These are phyloP conservation scores for Serpula lacrymans DNA, from an alignment of 768 basidiomycete species.

Conservation along the genomic window DNA sequence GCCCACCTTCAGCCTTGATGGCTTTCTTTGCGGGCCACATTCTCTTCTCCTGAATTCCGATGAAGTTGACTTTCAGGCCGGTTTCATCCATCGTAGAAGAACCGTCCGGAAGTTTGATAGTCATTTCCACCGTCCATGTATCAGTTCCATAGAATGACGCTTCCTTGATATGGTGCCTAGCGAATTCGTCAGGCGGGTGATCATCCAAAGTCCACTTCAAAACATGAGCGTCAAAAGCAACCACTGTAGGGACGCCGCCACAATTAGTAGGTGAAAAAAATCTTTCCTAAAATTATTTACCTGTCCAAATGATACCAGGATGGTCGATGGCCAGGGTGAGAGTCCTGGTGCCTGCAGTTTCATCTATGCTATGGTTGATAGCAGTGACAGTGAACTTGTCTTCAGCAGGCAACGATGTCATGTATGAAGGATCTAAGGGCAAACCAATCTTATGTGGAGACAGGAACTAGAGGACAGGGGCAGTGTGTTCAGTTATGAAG, in stretches of 20 bases:
- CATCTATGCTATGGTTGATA: slow-evolving; percentile 52
- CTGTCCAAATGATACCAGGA: slow-evolving; percentile 85
- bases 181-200: slow-evolving; percentile 70
- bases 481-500: background rate
- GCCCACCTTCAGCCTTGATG: slow-evolving; percentile 44
- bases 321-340: slow-evolving; percentile 70
- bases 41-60: slow-evolving; percentile 77
- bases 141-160: slow-evolving; percentile 81
- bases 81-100: slow-evolving; percentile 2
- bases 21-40: slow-evolving; percentile 77
- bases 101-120: slow-evolving; percentile 48
- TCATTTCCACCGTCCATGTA: slow-evolving; percentile 69
- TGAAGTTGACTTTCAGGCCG: slow-evolving; percentile 61
- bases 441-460: slow-evolving; percentile 79
- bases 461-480: slow-evolving; percentile 56
- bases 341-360: slow-evolving; percentile 58
- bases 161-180: slow-evolving; percentile 89
- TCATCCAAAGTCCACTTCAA: slow-evolving; percentile 79
- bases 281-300: slow-evolving; percentile 31
- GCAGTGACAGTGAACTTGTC: slow-evolving; percentile 53
- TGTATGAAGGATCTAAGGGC: slow-evolving; percentile 43
- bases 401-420: slow-evolving; percentile 44
- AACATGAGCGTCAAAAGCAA: slow-evolving; percentile 91
- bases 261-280: background rate
- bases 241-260: slow-evolving; percentile 42